Percentiles rank a stretch among this genome's conserved stretches.
Evolutionary conservation across 1,139 yeast genomes (phyloP).

Genomic region (Geotrichum histeridarum): DNA sequence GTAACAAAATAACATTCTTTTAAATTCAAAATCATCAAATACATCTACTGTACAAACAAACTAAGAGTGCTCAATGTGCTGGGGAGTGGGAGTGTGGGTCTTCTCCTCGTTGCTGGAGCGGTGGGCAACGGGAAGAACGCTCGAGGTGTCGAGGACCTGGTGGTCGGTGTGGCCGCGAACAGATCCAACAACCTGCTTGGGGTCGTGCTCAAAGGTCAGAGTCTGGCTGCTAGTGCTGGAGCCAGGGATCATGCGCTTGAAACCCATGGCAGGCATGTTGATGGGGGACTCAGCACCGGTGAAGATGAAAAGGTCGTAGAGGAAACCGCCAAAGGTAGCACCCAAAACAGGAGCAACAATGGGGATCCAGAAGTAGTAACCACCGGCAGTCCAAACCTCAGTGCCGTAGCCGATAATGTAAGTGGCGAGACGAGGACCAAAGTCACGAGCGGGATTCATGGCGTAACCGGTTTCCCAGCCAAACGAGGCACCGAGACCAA

Average conservation of each 20-base stretch:
- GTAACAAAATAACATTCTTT: too few relatives aligned
- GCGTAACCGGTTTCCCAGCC: constrained; percentile 52
- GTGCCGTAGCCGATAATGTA: constrained; percentile 44
- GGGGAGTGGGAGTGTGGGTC: constrained; percentile 10
- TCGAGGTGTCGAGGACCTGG: constrained; percentile 9
- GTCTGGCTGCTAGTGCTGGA: background rate
- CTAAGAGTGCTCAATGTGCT: constrained; percentile 15
- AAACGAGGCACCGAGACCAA: constrained; percentile 43
- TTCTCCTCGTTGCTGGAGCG: constrained; percentile 4
- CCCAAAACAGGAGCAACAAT: constrained; percentile 46
- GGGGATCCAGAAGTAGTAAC: constrained; percentile 50
- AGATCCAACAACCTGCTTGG: constrained; percentile 15
- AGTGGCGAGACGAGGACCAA: constrained; percentile 49
- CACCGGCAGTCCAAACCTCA: constrained; percentile 39
- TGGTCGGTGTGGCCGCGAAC: constrained; percentile 20
- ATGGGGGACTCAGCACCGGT: constrained; percentile 49
- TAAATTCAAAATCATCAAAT: too few relatives aligned
- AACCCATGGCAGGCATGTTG: constrained; percentile 40
- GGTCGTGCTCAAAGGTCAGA: constrained; percentile 12
- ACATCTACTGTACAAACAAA: too few relatives aligned
- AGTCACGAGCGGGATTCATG: constrained; percentile 49
- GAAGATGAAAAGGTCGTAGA: constrained; percentile 46
- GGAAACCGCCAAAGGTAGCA: constrained; percentile 42
- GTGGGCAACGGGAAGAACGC: constrained; percentile 15
- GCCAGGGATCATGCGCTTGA: constrained; percentile 7